Evolutionary conservation across 768 basidiomycete species (phyloP), one percentile per base, ranked within the genome.

Genomic region (Termitomyces sp.): DNA sequence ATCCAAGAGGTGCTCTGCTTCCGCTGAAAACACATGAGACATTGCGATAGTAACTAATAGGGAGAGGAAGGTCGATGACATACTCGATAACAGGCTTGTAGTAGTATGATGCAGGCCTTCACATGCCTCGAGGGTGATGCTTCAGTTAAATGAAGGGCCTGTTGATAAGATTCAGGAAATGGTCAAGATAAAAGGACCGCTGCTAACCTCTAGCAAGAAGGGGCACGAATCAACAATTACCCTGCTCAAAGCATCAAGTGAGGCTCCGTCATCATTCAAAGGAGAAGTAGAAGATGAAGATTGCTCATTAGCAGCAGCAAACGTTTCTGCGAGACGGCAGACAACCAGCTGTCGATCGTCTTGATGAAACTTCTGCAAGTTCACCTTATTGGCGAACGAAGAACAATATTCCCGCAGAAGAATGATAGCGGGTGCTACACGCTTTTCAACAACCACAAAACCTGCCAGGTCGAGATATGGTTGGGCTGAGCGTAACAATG

Each of bases 401-500:
- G 70, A 66, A 64, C 77, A 74, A 60, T 84, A 87, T 62, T 84
- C 84, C 29, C 74, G 80, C 36, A 87, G 66, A 16, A 88, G 69
- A 51, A 75, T 73, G 29, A 73, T 64, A 16, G 84, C 72, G 7
- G 77, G 71, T 1, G 76, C 75, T 28, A 76, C 66, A 36, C 65
- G 71, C 60, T 73, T 74, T 41, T 77, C 73, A 41, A 81, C 64
- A 45, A 73, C 74, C 22, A 83, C 53, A 47, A 71, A 73, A 39
- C 71, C 68, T 42, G 79, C 76, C 36, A 86, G 64, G 42, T 80
- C 76, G 58, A 86, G 70, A 55, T 77, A 82, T 37, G 71, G 69
- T 34, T 76, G 73, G 10, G 77, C 69, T 42, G 64, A 65, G 51
- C 69, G 70, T 15, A 84, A 64, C 13, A 72, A 66, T 18, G 57